phyloP scores from a whole-genome alignment of 2,329 filamentous ascomycete species.

The Mycocentrospora acerina region DNA sequence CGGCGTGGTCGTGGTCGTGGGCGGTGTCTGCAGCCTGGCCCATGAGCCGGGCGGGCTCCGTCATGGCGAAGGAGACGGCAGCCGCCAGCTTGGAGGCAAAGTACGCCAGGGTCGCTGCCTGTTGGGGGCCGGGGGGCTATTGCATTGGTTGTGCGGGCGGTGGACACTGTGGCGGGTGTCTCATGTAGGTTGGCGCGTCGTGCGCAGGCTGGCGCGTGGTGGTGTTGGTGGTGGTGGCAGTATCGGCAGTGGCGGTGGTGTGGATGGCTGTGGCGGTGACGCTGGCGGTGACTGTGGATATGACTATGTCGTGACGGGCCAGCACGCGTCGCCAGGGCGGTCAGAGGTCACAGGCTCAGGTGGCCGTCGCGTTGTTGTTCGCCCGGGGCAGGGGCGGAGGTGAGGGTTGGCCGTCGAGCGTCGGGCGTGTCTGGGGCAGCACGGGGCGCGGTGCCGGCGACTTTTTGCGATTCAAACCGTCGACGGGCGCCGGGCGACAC shows the following conservation, averaged over 20 bases:
- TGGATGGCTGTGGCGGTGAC: no score
- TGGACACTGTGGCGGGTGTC: slow-evolving; percentile 19
- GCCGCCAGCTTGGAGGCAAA: slow-evolving; percentile 43
- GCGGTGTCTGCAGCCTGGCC: slow-evolving; percentile 35
- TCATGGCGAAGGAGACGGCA: slow-evolving; percentile 46
- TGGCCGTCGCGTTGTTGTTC: slow-evolving; percentile 26
- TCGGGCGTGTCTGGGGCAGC: no score
- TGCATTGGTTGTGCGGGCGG: slow-evolving; percentile 27
- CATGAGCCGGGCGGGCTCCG: slow-evolving; percentile 43
- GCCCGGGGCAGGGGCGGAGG: slow-evolving; percentile 26
- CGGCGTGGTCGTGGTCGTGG: slow-evolving; percentile 37
- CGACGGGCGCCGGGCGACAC: slow-evolving; percentile 37
- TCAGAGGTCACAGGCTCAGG: no score
- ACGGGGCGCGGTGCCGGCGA: slow-evolving; percentile 13
- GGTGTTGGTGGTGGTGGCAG: no score
- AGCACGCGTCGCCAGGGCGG: no score
- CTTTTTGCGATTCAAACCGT: slow-evolving; percentile 38
- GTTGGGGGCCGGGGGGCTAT: slow-evolving; percentile 13
- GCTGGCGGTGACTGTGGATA: no score
- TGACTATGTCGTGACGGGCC: no score
- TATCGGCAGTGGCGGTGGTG: no score
- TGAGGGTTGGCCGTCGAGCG: slow-evolving; percentile 15
- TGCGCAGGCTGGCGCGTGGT: slow-evolving; percentile 15
- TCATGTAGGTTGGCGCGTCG: slow-evolving; percentile 37
- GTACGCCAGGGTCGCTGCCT: slow-evolving; percentile 38